Evolutionary conservation across 257 asterid genomes (phyloP), one percentile per base, ranked within the genome.

Genomic region (Penstemon barbatus): DNA sequence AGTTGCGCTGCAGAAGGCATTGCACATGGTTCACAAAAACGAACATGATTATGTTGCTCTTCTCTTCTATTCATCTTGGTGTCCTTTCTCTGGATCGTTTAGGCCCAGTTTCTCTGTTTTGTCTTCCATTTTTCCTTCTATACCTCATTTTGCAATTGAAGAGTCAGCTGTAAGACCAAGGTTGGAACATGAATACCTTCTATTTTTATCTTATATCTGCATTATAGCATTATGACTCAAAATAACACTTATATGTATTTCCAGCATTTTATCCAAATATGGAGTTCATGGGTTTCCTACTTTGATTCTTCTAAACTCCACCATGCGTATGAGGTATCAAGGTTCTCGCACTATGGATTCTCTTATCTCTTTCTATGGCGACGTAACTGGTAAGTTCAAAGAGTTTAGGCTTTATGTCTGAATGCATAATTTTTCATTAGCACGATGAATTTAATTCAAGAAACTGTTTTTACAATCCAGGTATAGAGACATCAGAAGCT

Each of bases 231-330:
- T 74, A 65, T 53, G 48, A 65, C 46, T 63, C 74, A 46, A 61
- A 65, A 57, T 77, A 59, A 65, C 65, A 66, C 57, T 70, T 12
- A 61, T 43, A 18, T 65, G 5, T 66, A 39, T 76, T 84, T 71
- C 78, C 95, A 94, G 99, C 87, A 83, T 87, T 78, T 85, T 94
- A 61, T 87, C 99, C 2, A 94, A 91, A 79, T 94, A 89, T 76
- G 99, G 97, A 76, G 96, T 91, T 72, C 95, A 89, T 41, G 97
- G 99, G 44, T 91, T 89, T 75, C 99, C 99, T 12, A 83, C 87
- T 33, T 71, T 94, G 80, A 77, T 91, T 73, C 96, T 94, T 66
- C 68, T 84, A 40, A 94, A 89, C 82, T 86, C 97, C 64, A 91
- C 99, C 65, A 79, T 87, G 86, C 91, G 85, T 38, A 77, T 75